phyloP scores from a whole-genome alignment of 768 basidiomycete genomes.

The Fibroporia radiculosa region DNA sequence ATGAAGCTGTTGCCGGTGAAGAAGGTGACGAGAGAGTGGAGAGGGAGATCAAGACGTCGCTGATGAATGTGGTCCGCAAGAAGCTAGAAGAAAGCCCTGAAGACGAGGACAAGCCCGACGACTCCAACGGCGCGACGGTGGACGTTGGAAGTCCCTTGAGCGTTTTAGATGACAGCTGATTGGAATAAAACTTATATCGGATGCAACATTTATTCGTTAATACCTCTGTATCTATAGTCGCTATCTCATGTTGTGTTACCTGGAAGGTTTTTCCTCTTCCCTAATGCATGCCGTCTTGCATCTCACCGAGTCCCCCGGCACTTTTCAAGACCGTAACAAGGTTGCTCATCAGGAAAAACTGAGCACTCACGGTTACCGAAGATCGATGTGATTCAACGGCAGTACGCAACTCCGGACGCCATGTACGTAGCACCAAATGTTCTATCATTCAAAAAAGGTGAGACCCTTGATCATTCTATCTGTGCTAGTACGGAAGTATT shows the following conservation, averaged over 20 bases:
- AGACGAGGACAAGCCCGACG: conserved; percentile 8
- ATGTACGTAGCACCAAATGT: too few species aligned
- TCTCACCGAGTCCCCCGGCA: too few species aligned
- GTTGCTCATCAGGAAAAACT: too few species aligned
- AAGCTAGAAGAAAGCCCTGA: conserved; percentile 62
- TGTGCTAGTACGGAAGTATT: conserved; percentile 75
- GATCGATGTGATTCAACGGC: too few species aligned
- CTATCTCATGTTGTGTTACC: conserved; percentile 1
- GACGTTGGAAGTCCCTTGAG: conserved; percentile 5
- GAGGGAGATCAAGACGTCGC: conserved; percentile 73
- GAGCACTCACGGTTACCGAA: too few species aligned
- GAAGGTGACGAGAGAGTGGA: conserved; percentile 54
- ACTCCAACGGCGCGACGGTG: background rate
- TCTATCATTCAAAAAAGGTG: conserved; percentile 31
- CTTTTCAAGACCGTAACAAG: too few species aligned
- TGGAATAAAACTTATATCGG: background rate
- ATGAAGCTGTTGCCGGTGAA: conserved; percentile 88
- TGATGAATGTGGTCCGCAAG: conserved; percentile 78
- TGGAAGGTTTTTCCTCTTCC: background rate
- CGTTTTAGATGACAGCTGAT: conserved; percentile 4
- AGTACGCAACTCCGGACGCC: too few species aligned
- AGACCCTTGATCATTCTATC: conserved; percentile 68
- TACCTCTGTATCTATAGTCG: conserved; percentile 2
- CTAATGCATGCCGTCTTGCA: too few species aligned
- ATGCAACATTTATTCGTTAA: background rate